Evolutionary conservation across 768 basidiomycete genomes (phyloP).

Genomic region (Leucogyrophana mollusca): DNA sequence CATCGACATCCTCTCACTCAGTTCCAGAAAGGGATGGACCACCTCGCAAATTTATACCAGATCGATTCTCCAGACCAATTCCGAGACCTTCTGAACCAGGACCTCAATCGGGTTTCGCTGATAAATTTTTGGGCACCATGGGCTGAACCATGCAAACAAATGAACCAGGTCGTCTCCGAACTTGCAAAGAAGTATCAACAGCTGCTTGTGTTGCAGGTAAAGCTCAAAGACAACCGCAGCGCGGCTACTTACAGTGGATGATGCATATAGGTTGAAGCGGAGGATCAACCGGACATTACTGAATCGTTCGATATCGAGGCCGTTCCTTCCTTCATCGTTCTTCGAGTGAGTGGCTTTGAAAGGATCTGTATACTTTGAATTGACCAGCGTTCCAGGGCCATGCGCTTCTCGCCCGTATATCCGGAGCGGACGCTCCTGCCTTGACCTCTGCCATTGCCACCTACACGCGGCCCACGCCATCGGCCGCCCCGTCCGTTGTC

Average conservation of each 20-base stretch:
- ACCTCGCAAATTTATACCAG: conserved; percentile 37
- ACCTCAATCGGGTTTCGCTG: conserved; percentile 79
- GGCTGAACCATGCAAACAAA: conserved; percentile 88
- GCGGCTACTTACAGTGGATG: not conserved
- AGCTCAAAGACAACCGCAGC: conserved; percentile 10
- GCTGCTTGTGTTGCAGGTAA: conserved; percentile 74
- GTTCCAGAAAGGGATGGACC: too few species aligned
- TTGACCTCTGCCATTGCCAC: conserved; percentile 63
- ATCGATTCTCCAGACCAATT: conserved; percentile 72
- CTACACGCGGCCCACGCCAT: conserved; percentile 42
- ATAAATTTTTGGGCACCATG: conserved; percentile 94
- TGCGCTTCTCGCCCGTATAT: conserved; percentile 72
- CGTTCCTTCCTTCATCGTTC: conserved; percentile 82
- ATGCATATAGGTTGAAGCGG: conserved; percentile 71
- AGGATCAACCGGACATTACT: conserved; percentile 75
- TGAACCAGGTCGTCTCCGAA: conserved; percentile 78
- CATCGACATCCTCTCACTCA: too few species aligned
- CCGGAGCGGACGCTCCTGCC: conserved; percentile 73
- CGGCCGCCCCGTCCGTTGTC: conserved; percentile 15
- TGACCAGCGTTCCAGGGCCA: conserved; percentile 63
- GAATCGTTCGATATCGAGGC: conserved; percentile 91
- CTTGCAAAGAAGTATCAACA: conserved; percentile 69
- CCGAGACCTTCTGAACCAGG: conserved; percentile 66
- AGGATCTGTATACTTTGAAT: not conserved
- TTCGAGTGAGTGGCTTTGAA: conserved; percentile 54